Evolutionary conservation across 148 eudicot genomes (phyloP).

Genomic region (Camellia granthamiana): DNA sequence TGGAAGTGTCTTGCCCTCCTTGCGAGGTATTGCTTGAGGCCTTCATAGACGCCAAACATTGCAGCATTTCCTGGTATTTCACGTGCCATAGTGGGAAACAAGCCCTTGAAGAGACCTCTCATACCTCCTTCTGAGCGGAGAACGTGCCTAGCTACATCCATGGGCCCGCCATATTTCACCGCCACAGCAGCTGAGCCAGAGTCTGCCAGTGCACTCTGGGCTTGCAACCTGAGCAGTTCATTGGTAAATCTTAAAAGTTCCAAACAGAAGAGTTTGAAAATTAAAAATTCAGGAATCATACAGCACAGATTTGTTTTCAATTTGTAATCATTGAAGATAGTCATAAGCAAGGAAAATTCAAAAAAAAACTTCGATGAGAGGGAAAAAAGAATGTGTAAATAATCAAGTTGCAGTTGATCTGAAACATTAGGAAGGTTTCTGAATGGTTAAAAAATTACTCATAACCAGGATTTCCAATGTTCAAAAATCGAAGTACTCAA

Average conservation of each 20-base stretch:
- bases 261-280: not conserved
- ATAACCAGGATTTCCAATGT: not conserved
- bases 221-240: conserved; percentile 57
- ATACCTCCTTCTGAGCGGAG: conserved; percentile 69
- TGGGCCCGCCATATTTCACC: conserved; percentile 78
- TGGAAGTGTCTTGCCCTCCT: conserved; percentile 77
- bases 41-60: conserved; percentile 92
- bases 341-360: conserved; percentile 4
- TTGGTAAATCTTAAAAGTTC: not conserved
- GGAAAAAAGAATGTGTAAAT: not conserved
- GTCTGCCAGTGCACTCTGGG: conserved; percentile 78
- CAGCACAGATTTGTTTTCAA: not conserved
- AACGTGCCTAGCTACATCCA: conserved; percentile 80
- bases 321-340: not conserved
- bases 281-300: not conserved
- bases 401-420: not conserved
- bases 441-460: not conserved
- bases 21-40: conserved; percentile 60
- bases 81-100: conserved; percentile 84
- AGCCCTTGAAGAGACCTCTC: conserved; percentile 83
- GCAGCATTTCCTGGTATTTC: conserved; percentile 94
- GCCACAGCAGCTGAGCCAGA: conserved; percentile 43
- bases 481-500: not conserved
- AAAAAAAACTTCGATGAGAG: not conserved
- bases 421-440: not conserved